Conservation (phyloP, 1,139 yeast species). For the Diutina rugosa region DNA sequence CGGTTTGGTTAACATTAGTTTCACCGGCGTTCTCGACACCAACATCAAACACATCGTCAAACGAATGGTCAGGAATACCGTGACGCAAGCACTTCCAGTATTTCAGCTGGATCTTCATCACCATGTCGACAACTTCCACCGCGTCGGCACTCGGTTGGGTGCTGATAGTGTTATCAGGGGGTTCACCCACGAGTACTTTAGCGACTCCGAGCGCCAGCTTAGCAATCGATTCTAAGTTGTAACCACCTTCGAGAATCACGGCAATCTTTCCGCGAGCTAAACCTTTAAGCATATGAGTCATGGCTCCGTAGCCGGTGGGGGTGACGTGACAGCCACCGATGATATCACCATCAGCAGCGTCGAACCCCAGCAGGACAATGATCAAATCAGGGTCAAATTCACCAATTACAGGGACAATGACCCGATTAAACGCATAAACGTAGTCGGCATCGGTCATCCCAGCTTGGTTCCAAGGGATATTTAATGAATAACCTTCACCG, state of each 20-base stretch:
- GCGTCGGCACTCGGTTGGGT: conserved; percentile 64
- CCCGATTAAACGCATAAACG: conserved; percentile 77
- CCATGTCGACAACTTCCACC: conserved; percentile 78
- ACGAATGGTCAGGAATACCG: conserved; percentile 33
- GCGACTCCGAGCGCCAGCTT: conserved; percentile 88
- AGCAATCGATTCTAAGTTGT: conserved; percentile 83
- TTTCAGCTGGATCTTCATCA: conserved; percentile 64
- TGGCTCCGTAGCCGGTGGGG: conserved; percentile 91
- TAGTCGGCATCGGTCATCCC: conserved; percentile 97
- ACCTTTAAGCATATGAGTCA: conserved; percentile 86
- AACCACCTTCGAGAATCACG: conserved; percentile 93
- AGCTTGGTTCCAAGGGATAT: conserved; percentile 88
- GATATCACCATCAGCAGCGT: conserved; percentile 97
- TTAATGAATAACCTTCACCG: conserved; percentile 80
- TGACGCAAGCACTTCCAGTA: conserved; percentile 82
- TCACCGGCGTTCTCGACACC: not conserved
- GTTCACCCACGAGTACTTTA: conserved; percentile 85
- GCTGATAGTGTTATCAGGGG: conserved; percentile 64
- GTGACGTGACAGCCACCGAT: conserved; percentile 97
- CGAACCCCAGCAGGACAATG: conserved; percentile 90
- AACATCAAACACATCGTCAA: conserved; percentile 21
- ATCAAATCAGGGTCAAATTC: conserved; percentile 92
- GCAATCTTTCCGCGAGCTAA: conserved; percentile 82
- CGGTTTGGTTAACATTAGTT: not conserved
- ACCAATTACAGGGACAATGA: conserved; percentile 78